Evolutionary conservation across 306 rosid species (phyloP), one percentile per base, ranked within the genome.

Genomic region (Prunus dulcis): DNA sequence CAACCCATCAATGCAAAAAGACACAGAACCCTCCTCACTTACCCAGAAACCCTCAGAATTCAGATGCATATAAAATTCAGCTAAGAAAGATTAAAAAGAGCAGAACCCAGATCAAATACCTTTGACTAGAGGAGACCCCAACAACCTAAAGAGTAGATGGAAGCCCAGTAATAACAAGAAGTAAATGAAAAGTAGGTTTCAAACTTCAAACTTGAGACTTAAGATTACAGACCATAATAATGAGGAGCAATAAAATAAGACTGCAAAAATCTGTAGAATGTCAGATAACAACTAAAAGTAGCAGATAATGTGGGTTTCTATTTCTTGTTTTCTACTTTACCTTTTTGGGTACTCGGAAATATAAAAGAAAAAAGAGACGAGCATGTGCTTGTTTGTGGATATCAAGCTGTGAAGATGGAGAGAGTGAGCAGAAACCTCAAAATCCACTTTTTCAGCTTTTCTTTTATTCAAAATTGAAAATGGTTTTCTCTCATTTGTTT

Each of bases 301-400:
- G 77, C 49, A 74, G 88, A 79, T 62, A 78, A 75, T 74, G 81
- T 60, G 79, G 74, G 60, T 56, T 76, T 78, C 78, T 25, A 76
- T 86, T 84, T 64, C 83, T 82, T 86, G 85, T 66, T 76, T 84
- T 85, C 69, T 34, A 76, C 77, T 81, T 84, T 28, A 75, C 75
- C 71, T 69, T 83, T 72, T 70, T 63, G 30, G 69, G 65, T 80
- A 52, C 47, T 43, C 67, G 78, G 20, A 61, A 58, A 67, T 46
- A 69, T 17, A 41, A 28, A 67, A 58, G 46, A 58, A 63, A 63
- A 22, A 57, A 66, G 45, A 7, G 65, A 38, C 3, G 71, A 75
- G 86, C 93, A 87, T 88, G 95, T 89, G 97, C 83, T 72, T 27
- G 68, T 57, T 34, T 67, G 81, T 74, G 71, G 78, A 80, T 80